A percentile compares a stretch with the other conserved stretches of the same genome.
Conservation (phyloP, 768 basidiomycete species). For the Russula olivacea region DNA sequence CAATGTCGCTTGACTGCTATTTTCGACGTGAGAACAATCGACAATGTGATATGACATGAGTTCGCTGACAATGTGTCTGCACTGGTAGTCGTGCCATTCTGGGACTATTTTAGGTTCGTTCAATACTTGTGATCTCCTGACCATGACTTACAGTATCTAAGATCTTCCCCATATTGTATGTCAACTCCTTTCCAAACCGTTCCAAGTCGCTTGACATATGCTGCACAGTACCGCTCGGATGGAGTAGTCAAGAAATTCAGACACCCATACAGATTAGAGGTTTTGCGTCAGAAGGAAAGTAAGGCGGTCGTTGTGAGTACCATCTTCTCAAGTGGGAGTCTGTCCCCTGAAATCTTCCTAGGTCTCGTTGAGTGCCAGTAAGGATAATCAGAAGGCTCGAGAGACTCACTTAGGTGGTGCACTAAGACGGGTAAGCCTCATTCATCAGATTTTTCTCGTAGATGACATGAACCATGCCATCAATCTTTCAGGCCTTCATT, state of each 20-base stretch:
- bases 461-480: not conserved
- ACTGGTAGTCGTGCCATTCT: not conserved
- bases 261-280: not conserved
- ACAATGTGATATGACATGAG: not conserved
- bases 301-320: not conserved
- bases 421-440: not conserved
- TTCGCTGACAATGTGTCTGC: not conserved
- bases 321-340: not conserved
- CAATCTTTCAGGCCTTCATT: conserved; percentile 3
- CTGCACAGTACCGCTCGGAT: not conserved
- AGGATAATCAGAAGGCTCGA: not conserved
- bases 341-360: not conserved
- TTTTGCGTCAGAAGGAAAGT: not conserved
- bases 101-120: conserved; percentile 5
- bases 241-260: not conserved
- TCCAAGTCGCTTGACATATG: not conserved
- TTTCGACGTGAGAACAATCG: conserved; percentile 1
- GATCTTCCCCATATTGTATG: conserved; percentile 2
- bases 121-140: not conserved
- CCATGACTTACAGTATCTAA: not conserved
- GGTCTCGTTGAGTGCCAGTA: conserved; percentile 7
- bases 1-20: conserved; percentile 7
- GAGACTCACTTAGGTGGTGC: conserved; percentile 3
- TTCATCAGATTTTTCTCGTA: not conserved
- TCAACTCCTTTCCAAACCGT: not conserved